Conservation (phyloP, 2,329 filamentous ascomycete species). For the Cucurbitaria berberidis region DNA sequence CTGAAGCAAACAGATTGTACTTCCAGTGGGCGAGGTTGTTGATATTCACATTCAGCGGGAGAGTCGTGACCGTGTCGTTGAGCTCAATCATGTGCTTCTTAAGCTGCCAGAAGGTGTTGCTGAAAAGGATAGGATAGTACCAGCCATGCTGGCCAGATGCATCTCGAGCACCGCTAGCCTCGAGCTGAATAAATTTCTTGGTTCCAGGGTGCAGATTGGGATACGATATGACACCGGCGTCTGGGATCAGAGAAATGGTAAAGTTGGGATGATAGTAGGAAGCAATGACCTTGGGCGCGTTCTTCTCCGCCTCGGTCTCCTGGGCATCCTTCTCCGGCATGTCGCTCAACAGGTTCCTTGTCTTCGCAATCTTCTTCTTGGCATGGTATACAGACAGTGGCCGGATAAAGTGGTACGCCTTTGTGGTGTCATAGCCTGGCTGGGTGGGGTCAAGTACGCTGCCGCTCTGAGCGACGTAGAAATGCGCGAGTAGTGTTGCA, state of each 20-base stretch:
- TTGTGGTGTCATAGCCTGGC: constrained; percentile 72
- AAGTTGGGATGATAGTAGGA: constrained; percentile 97
- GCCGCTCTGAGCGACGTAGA: constrained; percentile 82
- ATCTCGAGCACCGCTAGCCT: constrained; percentile 81
- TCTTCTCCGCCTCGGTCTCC: constrained; percentile 57
- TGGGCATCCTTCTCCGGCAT: constrained; percentile 55
- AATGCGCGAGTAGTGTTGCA: constrained; percentile 92
- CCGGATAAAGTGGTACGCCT: constrained; percentile 82
- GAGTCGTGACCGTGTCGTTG: constrained; percentile 83
- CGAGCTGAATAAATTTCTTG: constrained; percentile 78
- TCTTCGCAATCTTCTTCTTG: constrained; percentile 89
- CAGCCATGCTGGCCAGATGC: constrained; percentile 84
- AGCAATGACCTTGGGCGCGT: constrained; percentile 71
- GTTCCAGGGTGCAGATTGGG: constrained; percentile 73
- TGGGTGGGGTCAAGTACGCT: constrained; percentile 76
- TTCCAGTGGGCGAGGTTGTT: constrained; percentile 87
- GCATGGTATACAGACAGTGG: constrained; percentile 88
- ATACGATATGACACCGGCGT: constrained; percentile 73
- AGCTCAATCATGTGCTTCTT: constrained; percentile 87
- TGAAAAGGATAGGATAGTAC: constrained; percentile 89
- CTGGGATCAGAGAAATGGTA: constrained; percentile 84
- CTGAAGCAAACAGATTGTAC: constrained; percentile 80
- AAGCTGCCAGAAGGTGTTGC: constrained; percentile 98
- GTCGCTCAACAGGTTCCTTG: constrained; percentile 76
- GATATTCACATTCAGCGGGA: constrained; percentile 83